Evolutionary conservation across 331 rosid genomes (phyloP).

Genomic region (Acacia pycnantha): DNA sequence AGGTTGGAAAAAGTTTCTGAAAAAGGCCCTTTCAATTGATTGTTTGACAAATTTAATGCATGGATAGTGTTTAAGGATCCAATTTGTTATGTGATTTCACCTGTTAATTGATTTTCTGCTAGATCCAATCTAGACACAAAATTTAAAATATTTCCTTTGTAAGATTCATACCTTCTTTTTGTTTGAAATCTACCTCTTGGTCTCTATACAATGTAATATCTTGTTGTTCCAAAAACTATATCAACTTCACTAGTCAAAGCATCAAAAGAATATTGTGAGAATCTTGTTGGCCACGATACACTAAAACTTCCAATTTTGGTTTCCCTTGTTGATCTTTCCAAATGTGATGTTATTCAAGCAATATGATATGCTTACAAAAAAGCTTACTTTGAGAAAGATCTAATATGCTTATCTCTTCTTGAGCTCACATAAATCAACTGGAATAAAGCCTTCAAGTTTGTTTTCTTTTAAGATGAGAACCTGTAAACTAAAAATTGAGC

Average conservation of each 20-base stretch:
- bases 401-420: not conserved
- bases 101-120: no score
- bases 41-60: no score
- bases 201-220: not conserved
- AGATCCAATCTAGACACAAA: no score
- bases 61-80: no score
- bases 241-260: not conserved
- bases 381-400: conserved; percentile 1
- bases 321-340: not conserved
- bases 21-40: no score
- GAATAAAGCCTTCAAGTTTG: conserved; percentile 3
- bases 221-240: not conserved
- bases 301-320: not conserved
- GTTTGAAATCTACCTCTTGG: no score
- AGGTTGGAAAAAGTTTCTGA: no score
- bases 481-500: not conserved
- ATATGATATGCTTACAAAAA: not conserved
- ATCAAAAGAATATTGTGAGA: not conserved
- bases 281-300: not conserved
- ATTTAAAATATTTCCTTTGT: no score
- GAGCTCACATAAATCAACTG: not conserved
- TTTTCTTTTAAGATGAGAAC: conserved; percentile 2
- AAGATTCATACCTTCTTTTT: no score
- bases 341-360: conserved; percentile 12
- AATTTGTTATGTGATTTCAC: no score